Conservation (phyloP, 768 basidiomycete genomes). For the Sporobolomyces roseus region DNA sequence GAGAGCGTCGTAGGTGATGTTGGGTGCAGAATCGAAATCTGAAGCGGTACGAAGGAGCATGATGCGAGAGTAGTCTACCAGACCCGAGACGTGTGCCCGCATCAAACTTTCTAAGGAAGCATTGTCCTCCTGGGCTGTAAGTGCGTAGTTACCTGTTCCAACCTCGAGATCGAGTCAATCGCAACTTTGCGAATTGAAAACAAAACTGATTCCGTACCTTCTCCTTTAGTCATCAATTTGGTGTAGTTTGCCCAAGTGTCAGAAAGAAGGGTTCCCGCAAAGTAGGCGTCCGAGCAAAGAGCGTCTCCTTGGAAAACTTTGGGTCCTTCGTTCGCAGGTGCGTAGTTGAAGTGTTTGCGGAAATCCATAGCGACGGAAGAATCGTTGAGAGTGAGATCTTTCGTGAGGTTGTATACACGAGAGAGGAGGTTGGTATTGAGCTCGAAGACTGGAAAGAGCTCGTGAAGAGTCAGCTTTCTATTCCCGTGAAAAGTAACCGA, state of each 20-base stretch:
- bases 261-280: constrained; percentile 50
- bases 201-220: no score
- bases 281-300: constrained; percentile 47
- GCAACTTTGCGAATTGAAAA: no score
- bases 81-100: constrained; percentile 48
- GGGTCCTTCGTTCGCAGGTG: constrained; percentile 49
- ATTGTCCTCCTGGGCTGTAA: constrained; percentile 52
- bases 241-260: constrained; percentile 52
- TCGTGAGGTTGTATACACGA: constrained; percentile 46
- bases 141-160: constrained; percentile 5
- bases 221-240: constrained; percentile 48
- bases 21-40: constrained; percentile 48
- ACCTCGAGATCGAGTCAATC: not conserved
- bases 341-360: constrained; percentile 47
- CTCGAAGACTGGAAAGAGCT: constrained; percentile 51
- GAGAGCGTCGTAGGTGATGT: constrained; percentile 41
- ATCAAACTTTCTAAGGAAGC: constrained; percentile 51
- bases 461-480: no score
- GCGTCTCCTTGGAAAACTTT: constrained; percentile 50
- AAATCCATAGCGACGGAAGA: constrained; percentile 47
- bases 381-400: constrained; percentile 49
- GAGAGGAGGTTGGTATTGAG: constrained; percentile 53
- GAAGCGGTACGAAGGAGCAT: constrained; percentile 52
- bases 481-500: not conserved
- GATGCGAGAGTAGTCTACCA: constrained; percentile 51